Percentiles rank a stretch among this genome's conserved stretches.
Evolutionary conservation across 108 stramenopile genomes (phyloP).

Genomic region (Cylindrotheca fusiformis): DNA sequence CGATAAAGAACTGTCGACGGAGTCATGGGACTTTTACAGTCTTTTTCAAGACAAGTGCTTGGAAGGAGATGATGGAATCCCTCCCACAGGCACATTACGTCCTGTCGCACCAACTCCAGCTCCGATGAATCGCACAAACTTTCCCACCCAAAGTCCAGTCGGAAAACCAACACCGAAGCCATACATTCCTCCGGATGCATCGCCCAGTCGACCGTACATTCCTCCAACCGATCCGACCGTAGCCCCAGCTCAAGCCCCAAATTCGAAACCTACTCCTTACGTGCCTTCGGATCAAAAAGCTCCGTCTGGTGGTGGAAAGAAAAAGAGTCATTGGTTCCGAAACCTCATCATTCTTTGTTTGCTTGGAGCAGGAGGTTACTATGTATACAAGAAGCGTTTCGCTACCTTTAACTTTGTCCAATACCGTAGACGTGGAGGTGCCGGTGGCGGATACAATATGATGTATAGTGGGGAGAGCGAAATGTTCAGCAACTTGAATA

Average conservation of each 20-base stretch:
- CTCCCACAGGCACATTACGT: constrained; percentile 2
- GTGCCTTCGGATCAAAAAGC: constrained; percentile 13
- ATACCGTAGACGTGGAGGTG: constrained; percentile 61
- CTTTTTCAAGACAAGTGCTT: constrained; percentile 62
- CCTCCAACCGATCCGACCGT: constrained; percentile 34
- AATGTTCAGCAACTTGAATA: constrained; percentile 60
- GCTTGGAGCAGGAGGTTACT: constrained; percentile 48
- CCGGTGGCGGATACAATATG: constrained; percentile 30
- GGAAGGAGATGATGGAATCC: constrained; percentile 20
- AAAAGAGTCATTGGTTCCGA: constrained; percentile 50
- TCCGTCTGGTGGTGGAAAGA: constrained; percentile 7
- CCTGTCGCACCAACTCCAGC: constrained; percentile 14
- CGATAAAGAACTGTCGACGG: constrained; percentile 51
- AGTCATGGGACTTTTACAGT: constrained; percentile 80
- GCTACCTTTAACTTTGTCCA: constrained; percentile 64
- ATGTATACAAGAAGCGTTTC: constrained; percentile 54
- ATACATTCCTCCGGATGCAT: constrained; percentile 7
- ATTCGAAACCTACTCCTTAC: constrained; percentile 31
- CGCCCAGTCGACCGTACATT: constrained; percentile 20
- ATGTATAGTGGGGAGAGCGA: constrained; percentile 35
- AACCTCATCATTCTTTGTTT: constrained; percentile 47
- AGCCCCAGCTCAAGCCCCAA: neutral
- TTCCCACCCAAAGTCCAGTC: constrained; percentile 10
- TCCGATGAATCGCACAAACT: constrained; percentile 5
- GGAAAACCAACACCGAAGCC: constrained; percentile 17